Base-by-base conservation (phyloP, 2,329 filamentous ascomycete genomes). In the Cordyceps cicadae region DNA sequence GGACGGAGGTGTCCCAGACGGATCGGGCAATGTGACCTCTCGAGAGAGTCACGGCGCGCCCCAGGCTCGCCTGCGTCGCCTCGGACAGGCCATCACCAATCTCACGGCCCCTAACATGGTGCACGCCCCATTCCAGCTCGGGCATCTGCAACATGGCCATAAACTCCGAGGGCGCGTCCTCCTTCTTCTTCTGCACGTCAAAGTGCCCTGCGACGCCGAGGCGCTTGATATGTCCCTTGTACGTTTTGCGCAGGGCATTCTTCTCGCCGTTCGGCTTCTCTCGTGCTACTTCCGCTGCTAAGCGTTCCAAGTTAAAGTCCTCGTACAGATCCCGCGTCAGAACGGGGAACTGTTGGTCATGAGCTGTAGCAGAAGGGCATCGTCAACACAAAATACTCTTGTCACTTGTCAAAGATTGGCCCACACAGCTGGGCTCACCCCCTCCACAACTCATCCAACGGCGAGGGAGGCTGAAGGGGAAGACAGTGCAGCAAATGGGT, bases 221-320 rank as follows among this genome's bases (percentile, higher is more conserved):
- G 51, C 79, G 80, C 75, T 87, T 87, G 70, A 87, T 84, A 65
- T 87, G 83, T 57, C 84, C 84, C 71, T 87, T 87, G 75, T 87
- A 87, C 17, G 84, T 87, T 70, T 87, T 87, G 29, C 85, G 80
- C 54, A 87, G 76, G 64, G 81, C 82, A 68, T 87, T 87, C 77
- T 87, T 87, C 70, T 86, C 82, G 65, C 85, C 85, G 69, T 85
- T 85, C 15, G 84, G 82, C 68, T 85, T 82, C 58, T 81, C 81
- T 63, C 85, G 80, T 63, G 85, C 85, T 46, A 87, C 83, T 65
- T 85, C 81, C 61, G 80, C 79, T 62, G 85, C 84, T 60, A 87
- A 78, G 57, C 71, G 74, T 53, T 77, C 76, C 65, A 87, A 73
- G 67, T 77, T 76, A 71, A 84, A 87, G 68, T 79, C 75, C 62